Base-by-base conservation (phyloP, 163 green algal species). In the Chlamydomonas reinhardtii region DNA sequence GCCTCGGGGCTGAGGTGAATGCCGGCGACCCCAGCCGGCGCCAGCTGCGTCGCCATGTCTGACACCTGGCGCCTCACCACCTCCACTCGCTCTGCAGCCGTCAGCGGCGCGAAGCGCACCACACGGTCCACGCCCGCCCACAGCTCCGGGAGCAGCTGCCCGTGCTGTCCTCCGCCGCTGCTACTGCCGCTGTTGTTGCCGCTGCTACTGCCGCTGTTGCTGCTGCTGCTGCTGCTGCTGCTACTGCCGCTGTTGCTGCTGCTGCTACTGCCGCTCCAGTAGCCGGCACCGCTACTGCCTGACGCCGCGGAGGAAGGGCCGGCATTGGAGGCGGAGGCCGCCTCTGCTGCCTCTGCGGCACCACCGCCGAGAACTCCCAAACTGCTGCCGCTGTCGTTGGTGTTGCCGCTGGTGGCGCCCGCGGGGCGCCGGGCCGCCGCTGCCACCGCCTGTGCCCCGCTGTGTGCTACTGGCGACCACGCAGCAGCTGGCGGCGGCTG, bases 181-280 rank as follows among this genome's bases (percentile, higher is more conserved):
- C 31, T 4, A 68, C 4, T 12, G 31, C 86, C 35, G 68, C 74
- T 32, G 4, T 66, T n/a, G 29, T 16, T 14, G 24, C 37, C 34
- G 52, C 22, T 12, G 32, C 31, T 12, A 59, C 59, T n/a, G 34
- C 71, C 6, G 71, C 73, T 65, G 82, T 72, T 34, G 74, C 32
- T 73, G n/a, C n/a, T n/a, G n/a, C n/a, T n/a, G n/a, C n/a, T n/a
- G 56, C 74, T 24, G 43, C 82, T 48, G 68, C 83, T 17, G 81
- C 29, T 4, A 68, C 4, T 12, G 43, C 82, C 32, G 68, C 83
- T 20, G 82, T 5, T n/a, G 29, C n/a, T 14, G 25, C 39, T 34
- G 34, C 24, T 15, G 34, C 32, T 15, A 59, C 59, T 29, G 35
- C 72, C 9, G 71, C 73, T 54, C 39, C 39, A 48, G 39, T 48